Conservation (phyloP, 306 rosid species). For the Pachyrhizus erosus region DNA sequence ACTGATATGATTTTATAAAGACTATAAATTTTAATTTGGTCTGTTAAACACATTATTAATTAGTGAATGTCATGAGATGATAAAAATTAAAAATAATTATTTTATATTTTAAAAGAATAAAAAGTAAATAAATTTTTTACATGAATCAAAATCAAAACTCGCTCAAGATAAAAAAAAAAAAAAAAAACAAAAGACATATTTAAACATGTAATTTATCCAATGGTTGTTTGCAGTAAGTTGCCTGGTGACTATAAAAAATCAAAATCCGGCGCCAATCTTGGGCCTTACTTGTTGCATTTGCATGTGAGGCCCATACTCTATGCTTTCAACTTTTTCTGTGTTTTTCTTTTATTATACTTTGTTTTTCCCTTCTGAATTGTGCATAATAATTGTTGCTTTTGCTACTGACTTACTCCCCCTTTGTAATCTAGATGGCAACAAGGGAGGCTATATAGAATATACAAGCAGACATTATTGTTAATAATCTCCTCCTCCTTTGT, state of each 20-base stretch:
- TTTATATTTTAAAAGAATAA: too few relatives aligned
- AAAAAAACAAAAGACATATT: too few relatives aligned
- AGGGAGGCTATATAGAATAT: constrained; percentile 34
- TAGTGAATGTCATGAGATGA: too few relatives aligned
- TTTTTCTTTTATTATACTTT: not conserved
- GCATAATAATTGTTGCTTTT: constrained; percentile 38
- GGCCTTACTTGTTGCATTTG: constrained; percentile 47
- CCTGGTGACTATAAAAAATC: not conserved
- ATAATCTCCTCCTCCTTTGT: not conserved
- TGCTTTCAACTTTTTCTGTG: constrained; percentile 18
- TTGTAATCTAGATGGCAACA: constrained; percentile 7
- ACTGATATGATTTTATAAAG: too few relatives aligned
- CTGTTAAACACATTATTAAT: too few relatives aligned
- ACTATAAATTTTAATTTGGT: too few relatives aligned
- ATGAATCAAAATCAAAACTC: too few relatives aligned
- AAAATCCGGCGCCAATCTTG: constrained; percentile 59
- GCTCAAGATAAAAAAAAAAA: not conserved
- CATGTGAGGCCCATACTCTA: constrained; percentile 57
- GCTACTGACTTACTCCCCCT: constrained; percentile 8
- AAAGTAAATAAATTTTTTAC: too few relatives aligned
- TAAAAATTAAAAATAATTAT: too few relatives aligned
- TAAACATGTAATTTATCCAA: not conserved
- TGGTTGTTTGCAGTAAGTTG: not conserved
- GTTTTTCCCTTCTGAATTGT: constrained; percentile 7
- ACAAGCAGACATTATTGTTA: constrained; percentile 38